Evolutionary conservation across 1,284 basidiomycete species (phyloP).

Genomic region (Trametes pubescens): DNA sequence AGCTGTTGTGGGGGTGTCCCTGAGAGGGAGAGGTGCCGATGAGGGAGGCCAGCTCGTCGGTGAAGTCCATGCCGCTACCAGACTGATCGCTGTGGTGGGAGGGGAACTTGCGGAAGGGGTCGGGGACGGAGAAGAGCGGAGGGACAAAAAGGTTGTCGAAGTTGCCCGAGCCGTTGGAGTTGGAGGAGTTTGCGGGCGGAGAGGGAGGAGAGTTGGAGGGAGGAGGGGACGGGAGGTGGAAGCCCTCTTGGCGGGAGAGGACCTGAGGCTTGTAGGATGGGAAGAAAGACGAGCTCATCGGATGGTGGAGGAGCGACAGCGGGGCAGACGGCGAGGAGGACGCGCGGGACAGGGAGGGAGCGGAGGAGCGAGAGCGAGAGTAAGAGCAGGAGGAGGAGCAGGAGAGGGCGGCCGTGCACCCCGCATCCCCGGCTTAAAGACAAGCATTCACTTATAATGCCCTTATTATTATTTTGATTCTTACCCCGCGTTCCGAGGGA

Average conservation of each 20-base stretch:
- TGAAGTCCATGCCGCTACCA: constrained; percentile 58
- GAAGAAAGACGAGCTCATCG: constrained; percentile 40
- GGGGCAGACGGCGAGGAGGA: constrained; percentile 20
- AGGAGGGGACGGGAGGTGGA: constrained; percentile 61
- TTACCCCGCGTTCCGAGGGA: constrained; percentile 26
- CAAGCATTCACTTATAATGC: constrained; percentile 31
- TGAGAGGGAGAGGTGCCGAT: constrained; percentile 52
- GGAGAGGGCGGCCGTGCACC: constrained; percentile 31
- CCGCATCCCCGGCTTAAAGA: constrained; percentile 33
- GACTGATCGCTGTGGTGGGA: constrained; percentile 31
- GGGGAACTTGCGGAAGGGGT: constrained; percentile 60
- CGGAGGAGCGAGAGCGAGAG: constrained; percentile 9
- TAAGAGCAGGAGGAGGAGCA: constrained; percentile 14
- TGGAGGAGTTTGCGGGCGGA: constrained; percentile 47
- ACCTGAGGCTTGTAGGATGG: constrained; percentile 51
- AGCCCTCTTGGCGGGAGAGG: constrained; percentile 64
- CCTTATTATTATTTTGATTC: constrained; percentile 30
- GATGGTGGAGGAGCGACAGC: constrained; percentile 15
- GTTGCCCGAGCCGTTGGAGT: constrained; percentile 34
- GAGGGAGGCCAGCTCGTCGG: constrained; percentile 69
- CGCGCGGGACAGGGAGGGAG: constrained; percentile 8
- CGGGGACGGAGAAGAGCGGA: constrained; percentile 53
- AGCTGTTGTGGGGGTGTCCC: constrained; percentile 45
- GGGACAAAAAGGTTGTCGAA: constrained; percentile 54
- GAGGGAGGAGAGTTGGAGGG: constrained; percentile 49